Evolutionary conservation across 2,329 filamentous ascomycete species (phyloP).

Genomic region (Diatrype stigma): DNA sequence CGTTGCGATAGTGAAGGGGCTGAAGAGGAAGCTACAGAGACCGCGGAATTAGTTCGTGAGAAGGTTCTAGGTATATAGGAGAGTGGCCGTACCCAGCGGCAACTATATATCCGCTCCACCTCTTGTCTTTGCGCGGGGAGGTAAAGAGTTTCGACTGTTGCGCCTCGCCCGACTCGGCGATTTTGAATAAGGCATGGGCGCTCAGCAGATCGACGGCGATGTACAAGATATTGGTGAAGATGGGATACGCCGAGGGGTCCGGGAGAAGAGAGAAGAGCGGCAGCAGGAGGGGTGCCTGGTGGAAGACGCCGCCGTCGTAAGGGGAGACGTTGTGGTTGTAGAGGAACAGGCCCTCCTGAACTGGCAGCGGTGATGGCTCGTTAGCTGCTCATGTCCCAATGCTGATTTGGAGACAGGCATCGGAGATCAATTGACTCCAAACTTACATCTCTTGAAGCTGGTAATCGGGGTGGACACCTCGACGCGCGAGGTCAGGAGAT

Average conservation of each 20-base stretch:
- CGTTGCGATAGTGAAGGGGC: conserved; percentile 87
- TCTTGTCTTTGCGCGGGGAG: conserved; percentile 71
- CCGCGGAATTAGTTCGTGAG: not conserved
- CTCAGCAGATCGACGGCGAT: conserved; percentile 76
- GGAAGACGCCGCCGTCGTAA: conserved; percentile 85
- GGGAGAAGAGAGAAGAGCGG: conserved; percentile 89
- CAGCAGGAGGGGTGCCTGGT: conserved; percentile 82
- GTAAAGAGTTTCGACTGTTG: conserved; percentile 69
- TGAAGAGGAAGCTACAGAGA: conserved; percentile 73
- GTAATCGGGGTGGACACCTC: conserved; percentile 96
- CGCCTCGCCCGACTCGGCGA: conserved; percentile 78
- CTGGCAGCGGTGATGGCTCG: conserved; percentile 49
- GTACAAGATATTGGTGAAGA: conserved; percentile 77
- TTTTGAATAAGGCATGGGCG: conserved; percentile 71
- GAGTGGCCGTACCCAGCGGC: conserved; percentile 64
- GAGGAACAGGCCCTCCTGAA: conserved; percentile 93
- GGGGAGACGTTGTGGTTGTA: conserved; percentile 96
- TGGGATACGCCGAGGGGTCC: conserved; percentile 58
- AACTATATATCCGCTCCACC: conserved; percentile 70
- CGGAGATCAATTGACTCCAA: too few species aligned
- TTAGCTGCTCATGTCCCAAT: too few species aligned
- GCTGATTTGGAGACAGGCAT: too few species aligned
- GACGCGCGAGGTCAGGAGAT: conserved; percentile 82
- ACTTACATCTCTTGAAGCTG: conserved; percentile 94
- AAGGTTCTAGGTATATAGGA: not conserved